Conservation (phyloP, 2,329 filamentous ascomycete genomes). For the Penicillium freii region DNA sequence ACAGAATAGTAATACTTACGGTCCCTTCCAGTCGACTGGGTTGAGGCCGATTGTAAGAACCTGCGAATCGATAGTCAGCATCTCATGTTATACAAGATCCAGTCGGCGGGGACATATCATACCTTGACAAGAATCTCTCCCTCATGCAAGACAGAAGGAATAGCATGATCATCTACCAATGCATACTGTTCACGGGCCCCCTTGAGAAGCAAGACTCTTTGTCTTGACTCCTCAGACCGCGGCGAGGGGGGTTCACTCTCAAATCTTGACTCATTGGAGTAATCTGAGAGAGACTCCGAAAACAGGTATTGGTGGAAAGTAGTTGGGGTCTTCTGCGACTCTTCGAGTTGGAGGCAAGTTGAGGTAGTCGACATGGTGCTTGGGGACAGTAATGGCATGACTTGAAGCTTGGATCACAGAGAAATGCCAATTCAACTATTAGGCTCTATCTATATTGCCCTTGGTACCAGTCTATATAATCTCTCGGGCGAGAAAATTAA, state of each 20-base stretch:
- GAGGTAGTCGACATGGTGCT: slow-evolving; percentile 27
- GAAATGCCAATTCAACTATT: not conserved
- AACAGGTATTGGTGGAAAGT: slow-evolving; percentile 19
- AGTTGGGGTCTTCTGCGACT: slow-evolving; percentile 14
- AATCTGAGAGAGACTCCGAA: slow-evolving; percentile 6
- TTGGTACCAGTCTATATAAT: slow-evolving; percentile 1
- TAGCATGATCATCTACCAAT: slow-evolving; percentile 44
- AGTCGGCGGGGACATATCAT: not conserved
- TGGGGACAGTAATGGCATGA: slow-evolving; percentile 17
- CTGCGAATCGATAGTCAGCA: slow-evolving; percentile 19
- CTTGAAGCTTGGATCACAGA: slow-evolving; percentile 1
- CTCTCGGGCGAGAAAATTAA: slow-evolving; percentile 25
- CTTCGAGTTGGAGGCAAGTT: slow-evolving; percentile 24
- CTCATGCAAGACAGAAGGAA: slow-evolving; percentile 47
- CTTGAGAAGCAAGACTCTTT: slow-evolving; percentile 53
- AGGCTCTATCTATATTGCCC: slow-evolving; percentile 16
- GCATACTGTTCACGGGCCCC: slow-evolving; percentile 52
- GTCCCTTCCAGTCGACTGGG: slow-evolving; percentile 73
- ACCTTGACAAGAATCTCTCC: slow-evolving; percentile 62
- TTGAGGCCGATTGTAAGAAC: slow-evolving; percentile 67
- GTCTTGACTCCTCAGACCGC: slow-evolving; percentile 26
- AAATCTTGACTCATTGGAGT: not conserved
- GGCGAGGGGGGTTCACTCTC: not conserved
- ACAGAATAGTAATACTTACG: slow-evolving; percentile 49
- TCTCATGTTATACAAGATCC: not conserved